Evolutionary conservation across 192 early-diverging fungal species (phyloP).

Genomic region (Entomortierella lignicola): DNA sequence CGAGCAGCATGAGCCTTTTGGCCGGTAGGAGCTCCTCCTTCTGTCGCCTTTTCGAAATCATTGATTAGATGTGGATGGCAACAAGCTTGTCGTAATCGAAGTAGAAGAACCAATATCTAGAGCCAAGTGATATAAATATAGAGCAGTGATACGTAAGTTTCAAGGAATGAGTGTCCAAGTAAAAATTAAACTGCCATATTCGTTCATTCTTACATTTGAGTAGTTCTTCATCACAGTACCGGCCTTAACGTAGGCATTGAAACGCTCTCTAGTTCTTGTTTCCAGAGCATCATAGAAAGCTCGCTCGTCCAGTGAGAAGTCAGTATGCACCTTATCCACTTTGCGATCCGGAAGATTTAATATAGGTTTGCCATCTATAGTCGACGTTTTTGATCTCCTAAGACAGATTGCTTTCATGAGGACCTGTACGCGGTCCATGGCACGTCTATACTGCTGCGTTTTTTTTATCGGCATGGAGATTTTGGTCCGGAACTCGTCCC

Average conservation of each 20-base stretch:
- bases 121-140: not conserved
- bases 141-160: not conserved
- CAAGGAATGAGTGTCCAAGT: too few relatives aligned
- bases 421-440: conserved; percentile 67
- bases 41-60: conserved; percentile 37
- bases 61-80: conserved; percentile 62
- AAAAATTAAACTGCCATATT: too few relatives aligned
- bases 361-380: conserved; percentile 72
- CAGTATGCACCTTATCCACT: conserved; percentile 54
- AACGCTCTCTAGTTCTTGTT: conserved; percentile 42
- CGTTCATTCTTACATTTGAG: conserved; percentile 52
- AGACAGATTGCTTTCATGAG: conserved; percentile 71
- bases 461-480: conserved; percentile 60
- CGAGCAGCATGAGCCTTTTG: conserved; percentile 13
- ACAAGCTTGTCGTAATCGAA: conserved; percentile 66
- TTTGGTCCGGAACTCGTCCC: conserved; percentile 58
- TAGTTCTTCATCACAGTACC: conserved; percentile 68
- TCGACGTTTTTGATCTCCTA: conserved; percentile 75
- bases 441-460: conserved; percentile 35
- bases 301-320: conserved; percentile 65
- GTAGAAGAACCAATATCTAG: conserved; percentile 59
- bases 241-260: conserved; percentile 60
- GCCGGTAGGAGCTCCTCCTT: not conserved
- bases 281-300: conserved; percentile 68
- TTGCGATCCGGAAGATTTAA: conserved; percentile 68